Percentiles rank a stretch among this genome's conserved stretches.
Evolutionary conservation across 768 basidiomycete species (phyloP).

Genomic region (Pleurotus giganteus): DNA sequence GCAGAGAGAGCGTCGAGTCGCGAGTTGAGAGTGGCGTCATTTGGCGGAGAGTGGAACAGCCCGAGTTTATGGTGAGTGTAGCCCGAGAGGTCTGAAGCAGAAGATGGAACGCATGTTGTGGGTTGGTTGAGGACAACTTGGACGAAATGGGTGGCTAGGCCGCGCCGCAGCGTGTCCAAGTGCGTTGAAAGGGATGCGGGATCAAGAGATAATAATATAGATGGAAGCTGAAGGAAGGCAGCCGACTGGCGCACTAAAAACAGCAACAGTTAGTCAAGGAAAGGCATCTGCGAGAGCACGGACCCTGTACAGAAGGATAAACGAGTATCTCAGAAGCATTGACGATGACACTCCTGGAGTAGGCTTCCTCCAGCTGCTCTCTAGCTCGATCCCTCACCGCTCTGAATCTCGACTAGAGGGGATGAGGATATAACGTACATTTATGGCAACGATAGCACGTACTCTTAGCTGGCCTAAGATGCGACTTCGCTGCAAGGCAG

Average conservation of each 20-base stretch:
- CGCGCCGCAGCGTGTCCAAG: slow-evolving; percentile 62
- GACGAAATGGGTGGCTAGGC: slow-evolving; percentile 58
- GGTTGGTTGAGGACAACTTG: slow-evolving; percentile 57
- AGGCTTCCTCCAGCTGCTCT: slow-evolving; percentile 73
- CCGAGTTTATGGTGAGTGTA: slow-evolving; percentile 44
- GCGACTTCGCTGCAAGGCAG: slow-evolving; percentile 47
- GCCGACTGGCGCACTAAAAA: slow-evolving; percentile 57
- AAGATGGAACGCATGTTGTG: slow-evolving; percentile 33
- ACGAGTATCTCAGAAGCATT: slow-evolving; percentile 50
- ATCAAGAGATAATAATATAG: slow-evolving; percentile 60
- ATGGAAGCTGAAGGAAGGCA: slow-evolving; percentile 46
- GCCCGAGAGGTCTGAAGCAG: slow-evolving; percentile 27
- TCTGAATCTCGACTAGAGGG: slow-evolving; percentile 50
- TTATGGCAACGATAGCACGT: slow-evolving; percentile 18
- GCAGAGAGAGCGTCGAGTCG: slow-evolving; percentile 56
- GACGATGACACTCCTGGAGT: slow-evolving; percentile 53
- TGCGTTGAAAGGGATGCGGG: slow-evolving; percentile 48
- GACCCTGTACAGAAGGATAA: slow-evolving; percentile 47
- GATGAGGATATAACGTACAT: neutral
- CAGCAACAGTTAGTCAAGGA: neutral
- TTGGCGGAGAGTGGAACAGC: slow-evolving; percentile 42
- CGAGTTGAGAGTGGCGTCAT: slow-evolving; percentile 30
- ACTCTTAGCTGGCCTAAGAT: slow-evolving; percentile 62
- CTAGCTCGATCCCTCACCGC: slow-evolving; percentile 57
- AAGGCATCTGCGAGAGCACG: neutral